Evolutionary conservation across 768 basidiomycete species (phyloP).

Genomic region (Tricholoma furcatifolium): DNA sequence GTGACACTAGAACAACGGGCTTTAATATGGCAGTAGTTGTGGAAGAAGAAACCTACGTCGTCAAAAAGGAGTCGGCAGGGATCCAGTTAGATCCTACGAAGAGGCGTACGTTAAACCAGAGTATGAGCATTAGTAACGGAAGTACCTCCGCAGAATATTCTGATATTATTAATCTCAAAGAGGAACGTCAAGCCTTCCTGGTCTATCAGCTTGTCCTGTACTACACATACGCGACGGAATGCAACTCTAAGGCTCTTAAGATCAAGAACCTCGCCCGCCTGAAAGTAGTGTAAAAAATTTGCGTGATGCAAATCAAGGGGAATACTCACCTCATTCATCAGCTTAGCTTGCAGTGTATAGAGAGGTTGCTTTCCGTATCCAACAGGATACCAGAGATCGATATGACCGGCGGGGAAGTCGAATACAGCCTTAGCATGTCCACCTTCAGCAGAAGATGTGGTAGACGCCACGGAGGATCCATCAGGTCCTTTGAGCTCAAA

Average conservation of each 20-base stretch:
- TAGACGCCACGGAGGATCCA: constrained; percentile 44
- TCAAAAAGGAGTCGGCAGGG: constrained; percentile 89
- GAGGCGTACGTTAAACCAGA: not conserved
- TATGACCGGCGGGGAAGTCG: constrained; percentile 49
- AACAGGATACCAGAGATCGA: constrained; percentile 86
- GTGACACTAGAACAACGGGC: constrained; percentile 33
- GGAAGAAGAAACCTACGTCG: constrained; percentile 49
- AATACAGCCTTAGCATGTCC: constrained; percentile 42
- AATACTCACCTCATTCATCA: constrained; percentile 52
- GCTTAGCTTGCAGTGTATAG: constrained; percentile 57
- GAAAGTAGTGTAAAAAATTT: not conserved
- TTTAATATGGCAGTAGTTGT: not conserved
- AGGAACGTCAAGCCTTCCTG: constrained; percentile 81
- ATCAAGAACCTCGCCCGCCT: constrained; percentile 58
- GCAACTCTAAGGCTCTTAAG: constrained; percentile 58
- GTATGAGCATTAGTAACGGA: not conserved
- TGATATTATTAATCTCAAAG: constrained; percentile 88
- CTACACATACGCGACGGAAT: constrained; percentile 74
- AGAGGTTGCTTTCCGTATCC: constrained; percentile 81
- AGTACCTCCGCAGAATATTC: constrained; percentile 83
- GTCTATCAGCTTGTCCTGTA: constrained; percentile 79
- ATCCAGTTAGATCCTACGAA: constrained; percentile 85
- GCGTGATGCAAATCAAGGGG: not conserved
- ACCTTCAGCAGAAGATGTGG: constrained; percentile 32
- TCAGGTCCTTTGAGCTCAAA: constrained; percentile 49